Evolutionary conservation across 164 flowering plant genomes (phyloP).

Genomic region (Echeveria elegans): DNA sequence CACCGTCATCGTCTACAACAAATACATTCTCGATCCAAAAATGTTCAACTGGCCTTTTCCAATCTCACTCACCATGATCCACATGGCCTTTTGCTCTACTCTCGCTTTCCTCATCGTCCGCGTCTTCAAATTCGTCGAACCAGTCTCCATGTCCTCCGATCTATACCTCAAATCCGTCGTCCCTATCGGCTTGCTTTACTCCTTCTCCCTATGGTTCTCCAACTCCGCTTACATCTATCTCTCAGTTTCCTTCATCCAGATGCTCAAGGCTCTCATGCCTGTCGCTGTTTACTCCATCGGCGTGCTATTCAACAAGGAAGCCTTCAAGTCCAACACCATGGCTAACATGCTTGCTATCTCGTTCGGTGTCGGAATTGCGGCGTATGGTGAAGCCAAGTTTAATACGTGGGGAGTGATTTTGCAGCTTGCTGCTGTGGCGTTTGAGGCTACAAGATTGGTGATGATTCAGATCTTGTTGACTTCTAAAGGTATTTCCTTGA

Average conservation of each 20-base stretch:
- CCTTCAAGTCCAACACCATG: slow-evolving; percentile 17
- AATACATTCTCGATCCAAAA: slow-evolving; percentile 45
- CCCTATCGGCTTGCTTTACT: slow-evolving; percentile 43
- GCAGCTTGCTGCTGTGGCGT: slow-evolving; percentile 20
- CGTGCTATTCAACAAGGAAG: slow-evolving; percentile 18
- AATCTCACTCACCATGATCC: slow-evolving; percentile 46
- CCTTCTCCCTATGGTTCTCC: slow-evolving; percentile 43
- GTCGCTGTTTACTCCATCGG: slow-evolving; percentile 28
- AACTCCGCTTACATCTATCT: slow-evolving; percentile 28
- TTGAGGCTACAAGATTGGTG: slow-evolving; percentile 25
- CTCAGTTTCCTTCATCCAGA: slow-evolving; percentile 28
- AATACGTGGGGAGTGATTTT: slow-evolving; percentile 18
- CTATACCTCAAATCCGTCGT: slow-evolving; percentile 40
- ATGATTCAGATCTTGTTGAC: slow-evolving; percentile 25
- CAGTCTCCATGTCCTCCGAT: slow-evolving; percentile 33
- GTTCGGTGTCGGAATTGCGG: slow-evolving; percentile 23
- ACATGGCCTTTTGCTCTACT: slow-evolving; percentile 43
- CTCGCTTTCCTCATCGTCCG: slow-evolving; percentile 37
- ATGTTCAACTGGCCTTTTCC: slow-evolving; percentile 49
- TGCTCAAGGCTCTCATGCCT: slow-evolving; percentile 28
- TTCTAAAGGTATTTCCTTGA: slow-evolving; percentile 19
- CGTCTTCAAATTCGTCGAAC: slow-evolving; percentile 34
- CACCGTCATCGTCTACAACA: slow-evolving; percentile 52
- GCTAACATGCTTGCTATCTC: slow-evolving; percentile 23
- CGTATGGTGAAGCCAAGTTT: slow-evolving; percentile 25